Evolutionary conservation across 1,139 yeast species (phyloP).

Genomic region (Tardiomyces depauwii): DNA sequence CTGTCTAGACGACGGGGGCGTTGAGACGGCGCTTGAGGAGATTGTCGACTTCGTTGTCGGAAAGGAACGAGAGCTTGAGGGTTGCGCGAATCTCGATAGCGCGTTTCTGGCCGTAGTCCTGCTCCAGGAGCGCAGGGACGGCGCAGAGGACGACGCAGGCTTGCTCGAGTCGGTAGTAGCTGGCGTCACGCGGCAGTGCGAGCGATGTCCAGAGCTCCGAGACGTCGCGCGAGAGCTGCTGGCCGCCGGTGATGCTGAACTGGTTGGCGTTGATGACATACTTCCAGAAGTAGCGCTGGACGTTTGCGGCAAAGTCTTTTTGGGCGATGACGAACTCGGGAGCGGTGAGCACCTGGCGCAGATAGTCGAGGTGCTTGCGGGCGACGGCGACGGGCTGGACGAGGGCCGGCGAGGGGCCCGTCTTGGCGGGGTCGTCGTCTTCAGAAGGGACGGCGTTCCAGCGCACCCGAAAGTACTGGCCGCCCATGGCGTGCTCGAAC

Average conservation of each 20-base stretch:
- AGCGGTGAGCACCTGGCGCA: constrained; percentile 15
- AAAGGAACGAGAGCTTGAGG: constrained; percentile 15
- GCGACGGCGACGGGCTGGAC: background rate
- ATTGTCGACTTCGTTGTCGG: constrained; percentile 22
- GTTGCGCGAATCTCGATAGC: constrained; percentile 12
- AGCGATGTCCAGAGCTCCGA: constrained; percentile 27
- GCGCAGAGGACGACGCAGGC: constrained; percentile 10
- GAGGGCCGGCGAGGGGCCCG: background rate
- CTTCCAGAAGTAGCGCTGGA: constrained; percentile 43
- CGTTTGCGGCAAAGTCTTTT: constrained; percentile 29
- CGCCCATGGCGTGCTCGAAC: constrained; percentile 38
- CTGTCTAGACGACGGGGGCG: background rate
- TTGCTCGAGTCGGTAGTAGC: constrained; percentile 12
- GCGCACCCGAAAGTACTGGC: constrained; percentile 34
- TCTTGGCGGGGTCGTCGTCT: constrained; percentile 26
- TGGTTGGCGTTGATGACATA: constrained; percentile 52
- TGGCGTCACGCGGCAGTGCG: constrained; percentile 21
- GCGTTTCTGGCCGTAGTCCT: background rate
- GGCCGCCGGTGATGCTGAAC: constrained; percentile 46
- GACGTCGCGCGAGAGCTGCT: constrained; percentile 47
- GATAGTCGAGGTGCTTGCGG: constrained; percentile 9
- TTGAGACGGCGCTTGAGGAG: constrained; percentile 2
- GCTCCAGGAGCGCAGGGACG: background rate
- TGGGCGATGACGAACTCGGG: background rate
- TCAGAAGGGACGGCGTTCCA: constrained; percentile 20